These are phyloP conservation scores for Phytophthora ramorum DNA, from an alignment of 352 stramenopile genomes.

Conservation along the genomic window DNA sequence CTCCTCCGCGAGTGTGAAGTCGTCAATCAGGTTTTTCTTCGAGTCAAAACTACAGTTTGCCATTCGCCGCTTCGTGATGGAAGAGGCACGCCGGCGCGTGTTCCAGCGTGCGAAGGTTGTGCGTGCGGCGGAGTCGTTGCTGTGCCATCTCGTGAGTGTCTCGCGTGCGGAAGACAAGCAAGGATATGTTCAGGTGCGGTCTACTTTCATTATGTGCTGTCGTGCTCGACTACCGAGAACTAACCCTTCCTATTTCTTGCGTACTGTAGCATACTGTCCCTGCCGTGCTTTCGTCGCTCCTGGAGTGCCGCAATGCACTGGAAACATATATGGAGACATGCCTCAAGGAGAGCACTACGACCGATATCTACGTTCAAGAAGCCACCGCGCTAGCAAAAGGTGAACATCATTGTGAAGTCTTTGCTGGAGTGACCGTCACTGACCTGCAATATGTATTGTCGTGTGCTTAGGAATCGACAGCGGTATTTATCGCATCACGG, in stretches of 20 bases:
- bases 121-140: conserved; percentile 48
- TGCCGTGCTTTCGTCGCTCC: conserved; percentile 69
- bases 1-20: conserved; percentile 50
- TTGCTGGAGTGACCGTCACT: background rate
- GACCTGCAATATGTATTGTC: conserved; percentile 8
- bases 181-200: conserved; percentile 73
- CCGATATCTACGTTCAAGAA: conserved; percentile 69
- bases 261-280: conserved; percentile 64
- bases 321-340: conserved; percentile 76
- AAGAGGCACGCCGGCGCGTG: conserved; percentile 57
- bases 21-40: conserved; percentile 49
- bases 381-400: conserved; percentile 65
- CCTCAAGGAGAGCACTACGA: conserved; percentile 63
- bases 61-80: conserved; percentile 57
- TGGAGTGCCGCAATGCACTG: conserved; percentile 71
- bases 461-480: conserved; percentile 71
- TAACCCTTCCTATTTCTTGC: conserved; percentile 14
- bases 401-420: conserved; percentile 23
- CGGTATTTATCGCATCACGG: conserved; percentile 80
- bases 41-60: conserved; percentile 68
- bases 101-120: conserved; percentile 60
- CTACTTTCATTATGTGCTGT: conserved; percentile 5
- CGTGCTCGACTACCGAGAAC: background rate
- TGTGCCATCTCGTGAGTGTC: conserved; percentile 65
- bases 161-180: conserved; percentile 69